Conservation (phyloP, 73 alveolate species). For the Paramecium primaurelia region DNA sequence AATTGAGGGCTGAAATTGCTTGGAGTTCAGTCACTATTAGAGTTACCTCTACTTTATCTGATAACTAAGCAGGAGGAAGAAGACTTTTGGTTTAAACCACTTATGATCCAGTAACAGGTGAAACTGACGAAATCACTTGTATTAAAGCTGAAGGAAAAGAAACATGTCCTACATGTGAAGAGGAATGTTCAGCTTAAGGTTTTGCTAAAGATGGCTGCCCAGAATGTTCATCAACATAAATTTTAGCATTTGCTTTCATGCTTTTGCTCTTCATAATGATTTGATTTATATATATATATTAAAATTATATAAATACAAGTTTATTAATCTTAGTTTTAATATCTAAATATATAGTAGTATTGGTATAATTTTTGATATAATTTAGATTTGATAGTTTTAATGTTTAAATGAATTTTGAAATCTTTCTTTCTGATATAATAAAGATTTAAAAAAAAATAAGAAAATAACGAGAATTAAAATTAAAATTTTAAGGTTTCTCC, state of each 20-base stretch:
- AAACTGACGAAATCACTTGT: background rate
- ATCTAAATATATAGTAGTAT: too few species aligned
- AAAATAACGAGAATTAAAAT: background rate
- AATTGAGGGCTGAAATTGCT: background rate
- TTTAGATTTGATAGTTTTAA: too few species aligned
- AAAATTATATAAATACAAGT: too few species aligned
- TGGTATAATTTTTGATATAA: too few species aligned
- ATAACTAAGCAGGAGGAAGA: background rate
- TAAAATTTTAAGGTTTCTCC: background rate
- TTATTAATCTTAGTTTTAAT: too few species aligned
- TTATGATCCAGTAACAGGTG: background rate
- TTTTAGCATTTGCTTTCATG: too few species aligned
- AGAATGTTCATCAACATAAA: background rate
- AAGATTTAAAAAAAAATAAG: too few species aligned
- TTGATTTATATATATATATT: too few species aligned
- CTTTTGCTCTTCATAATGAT: too few species aligned
- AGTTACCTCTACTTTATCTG: background rate
- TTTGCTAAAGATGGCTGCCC: background rate
- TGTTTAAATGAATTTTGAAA: too few species aligned
- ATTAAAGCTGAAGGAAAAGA: background rate
- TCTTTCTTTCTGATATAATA: too few species aligned
- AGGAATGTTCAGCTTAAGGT: background rate
- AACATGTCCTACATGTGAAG: background rate
- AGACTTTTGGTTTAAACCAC: background rate
- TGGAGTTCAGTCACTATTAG: background rate